Conservation (phyloP, 1,284 basidiomycete genomes). For the Pisolithus thermaeus region DNA sequence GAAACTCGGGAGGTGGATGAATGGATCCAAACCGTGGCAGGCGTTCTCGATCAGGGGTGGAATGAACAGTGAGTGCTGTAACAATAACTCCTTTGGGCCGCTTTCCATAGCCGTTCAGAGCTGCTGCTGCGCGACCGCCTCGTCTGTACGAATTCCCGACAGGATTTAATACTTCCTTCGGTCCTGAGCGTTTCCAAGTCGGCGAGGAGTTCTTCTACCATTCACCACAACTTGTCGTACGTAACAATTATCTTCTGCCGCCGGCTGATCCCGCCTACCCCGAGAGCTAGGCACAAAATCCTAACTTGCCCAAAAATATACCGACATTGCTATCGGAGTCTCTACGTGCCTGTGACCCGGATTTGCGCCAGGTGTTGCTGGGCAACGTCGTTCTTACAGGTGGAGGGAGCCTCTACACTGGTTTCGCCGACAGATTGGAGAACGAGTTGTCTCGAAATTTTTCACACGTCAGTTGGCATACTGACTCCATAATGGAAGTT, state of each 20-base stretch:
- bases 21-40: conserved; percentile 87
- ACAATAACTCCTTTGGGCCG: background rate
- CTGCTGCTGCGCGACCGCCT: conserved; percentile 45
- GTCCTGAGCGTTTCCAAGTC: conserved; percentile 74
- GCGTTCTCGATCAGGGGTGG: conserved; percentile 83
- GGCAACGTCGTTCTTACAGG: conserved; percentile 95
- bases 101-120: conserved; percentile 30
- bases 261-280: conserved; percentile 7
- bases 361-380: conserved; percentile 84
- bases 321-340: conserved; percentile 76
- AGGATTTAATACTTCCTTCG: conserved; percentile 86
- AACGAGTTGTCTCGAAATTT: conserved; percentile 75
- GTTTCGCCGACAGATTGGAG: conserved; percentile 81
- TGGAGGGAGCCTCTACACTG: conserved; percentile 82
- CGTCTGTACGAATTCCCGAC: conserved; percentile 94
- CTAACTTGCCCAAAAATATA: conserved; percentile 69
- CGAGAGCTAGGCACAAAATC: conserved; percentile 48
- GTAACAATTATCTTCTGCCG: conserved; percentile 22
- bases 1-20: conserved; percentile 85
- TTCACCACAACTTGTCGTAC: conserved; percentile 67
- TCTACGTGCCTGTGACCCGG: conserved; percentile 83
- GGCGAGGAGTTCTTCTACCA: conserved; percentile 91
- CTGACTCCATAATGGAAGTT: background rate
- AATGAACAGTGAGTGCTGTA: conserved; percentile 65
- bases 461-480: conserved; percentile 59